Conservation (phyloP, 2,329 filamentous ascomycete species). For the Teratosphaeria epicoccoides region DNA sequence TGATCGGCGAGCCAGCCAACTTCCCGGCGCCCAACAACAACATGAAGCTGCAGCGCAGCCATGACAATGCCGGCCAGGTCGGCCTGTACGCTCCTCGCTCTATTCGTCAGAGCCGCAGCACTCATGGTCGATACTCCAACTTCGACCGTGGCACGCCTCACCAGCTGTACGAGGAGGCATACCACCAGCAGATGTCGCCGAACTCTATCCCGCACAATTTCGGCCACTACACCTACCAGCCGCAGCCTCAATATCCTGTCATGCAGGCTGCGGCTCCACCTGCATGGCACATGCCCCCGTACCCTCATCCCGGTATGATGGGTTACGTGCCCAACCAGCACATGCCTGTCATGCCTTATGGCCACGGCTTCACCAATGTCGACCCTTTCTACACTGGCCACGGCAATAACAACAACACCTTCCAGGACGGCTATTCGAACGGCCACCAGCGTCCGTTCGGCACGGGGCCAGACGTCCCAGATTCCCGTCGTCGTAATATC, state of each 20-base stretch:
- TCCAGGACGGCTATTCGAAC: constrained; percentile 2
- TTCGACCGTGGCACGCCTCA: constrained; percentile 66
- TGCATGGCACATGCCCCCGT: not conserved
- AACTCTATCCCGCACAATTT: not conserved
- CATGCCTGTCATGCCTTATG: not conserved
- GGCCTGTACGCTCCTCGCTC: constrained; percentile 78
- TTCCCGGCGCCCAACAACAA: constrained; percentile 76
- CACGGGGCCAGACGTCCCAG: constrained; percentile 6
- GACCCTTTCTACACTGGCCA: not conserved
- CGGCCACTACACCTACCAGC: not conserved
- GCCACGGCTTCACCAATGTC: not conserved
- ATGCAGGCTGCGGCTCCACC: not conserved
- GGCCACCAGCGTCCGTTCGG: not conserved
- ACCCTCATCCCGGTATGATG: not conserved
- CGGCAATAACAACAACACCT: not conserved
- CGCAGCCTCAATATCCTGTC: not conserved
- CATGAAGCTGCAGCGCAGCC: constrained; percentile 77
- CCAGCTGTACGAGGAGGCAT: constrained; percentile 22
- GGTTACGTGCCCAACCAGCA: not conserved
- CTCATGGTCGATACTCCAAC: constrained; percentile 50
- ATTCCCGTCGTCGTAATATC: constrained; percentile 11
- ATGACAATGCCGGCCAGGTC: constrained; percentile 75
- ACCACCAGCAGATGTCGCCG: constrained; percentile 4
- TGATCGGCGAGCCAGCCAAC: constrained; percentile 59
- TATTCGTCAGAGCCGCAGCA: constrained; percentile 49